These are phyloP conservation scores for Udeniomyces megalosporus DNA, from an alignment of 768 basidiomycete species.

Conservation along the genomic window DNA sequence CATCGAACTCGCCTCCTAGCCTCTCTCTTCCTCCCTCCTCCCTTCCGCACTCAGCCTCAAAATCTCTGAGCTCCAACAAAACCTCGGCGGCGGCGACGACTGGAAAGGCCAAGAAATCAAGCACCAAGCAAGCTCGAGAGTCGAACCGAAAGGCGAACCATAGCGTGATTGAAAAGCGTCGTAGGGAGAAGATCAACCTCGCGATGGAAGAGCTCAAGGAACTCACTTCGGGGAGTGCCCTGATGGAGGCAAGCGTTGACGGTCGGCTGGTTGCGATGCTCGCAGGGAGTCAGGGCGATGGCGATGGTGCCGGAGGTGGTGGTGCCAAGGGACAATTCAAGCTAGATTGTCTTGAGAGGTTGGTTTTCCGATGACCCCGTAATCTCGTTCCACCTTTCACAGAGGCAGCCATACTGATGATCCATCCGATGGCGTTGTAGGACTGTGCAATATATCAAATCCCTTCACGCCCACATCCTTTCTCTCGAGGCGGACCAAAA, in stretches of 20 bases:
- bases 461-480: not conserved
- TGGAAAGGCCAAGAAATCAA: not conserved
- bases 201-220: slow-evolving; percentile 59
- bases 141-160: slow-evolving; percentile 83
- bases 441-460: slow-evolving; percentile 11
- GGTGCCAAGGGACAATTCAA: slow-evolving; percentile 71
- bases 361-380: not conserved
- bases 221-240: slow-evolving; percentile 47
- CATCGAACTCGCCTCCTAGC: too few relatives aligned
- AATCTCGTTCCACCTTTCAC: not conserved
- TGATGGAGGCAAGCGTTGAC: slow-evolving; percentile 6
- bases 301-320: slow-evolving; percentile 21
- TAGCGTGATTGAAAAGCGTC: slow-evolving; percentile 80
- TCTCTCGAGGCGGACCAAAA: too few relatives aligned
- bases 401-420: not conserved
- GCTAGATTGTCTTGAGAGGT: slow-evolving; percentile 45
- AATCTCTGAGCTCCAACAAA: not conserved
- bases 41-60: too few relatives aligned
- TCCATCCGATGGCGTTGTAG: not conserved
- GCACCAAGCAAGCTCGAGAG: slow-evolving; percentile 43
- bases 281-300: not conserved
- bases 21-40: too few relatives aligned
- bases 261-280: not conserved
- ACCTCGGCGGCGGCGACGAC: not conserved
- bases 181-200: slow-evolving; percentile 90